These are phyloP conservation scores for Vaccinium macrocarpon DNA, from an alignment of 148 eudicot species.

Conservation along the genomic window DNA sequence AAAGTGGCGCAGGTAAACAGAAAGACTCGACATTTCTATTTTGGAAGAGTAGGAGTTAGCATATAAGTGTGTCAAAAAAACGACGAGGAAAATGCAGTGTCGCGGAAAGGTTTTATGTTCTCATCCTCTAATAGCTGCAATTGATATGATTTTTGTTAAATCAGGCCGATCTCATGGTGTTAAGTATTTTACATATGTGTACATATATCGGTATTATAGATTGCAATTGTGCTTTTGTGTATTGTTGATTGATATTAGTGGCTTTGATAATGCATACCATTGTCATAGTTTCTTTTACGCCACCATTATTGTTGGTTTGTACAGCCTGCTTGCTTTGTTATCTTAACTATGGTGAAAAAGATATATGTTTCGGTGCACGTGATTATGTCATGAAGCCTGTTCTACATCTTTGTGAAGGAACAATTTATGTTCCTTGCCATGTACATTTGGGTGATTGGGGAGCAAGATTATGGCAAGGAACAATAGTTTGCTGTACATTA, in stretches of 20 bases:
- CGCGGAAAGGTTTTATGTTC: background rate
- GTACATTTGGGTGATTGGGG: background rate
- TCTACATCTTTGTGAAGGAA: background rate
- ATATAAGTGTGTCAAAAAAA: background rate
- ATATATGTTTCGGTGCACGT: background rate
- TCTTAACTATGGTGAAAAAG: background rate
- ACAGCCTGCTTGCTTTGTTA: background rate
- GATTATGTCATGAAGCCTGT: background rate
- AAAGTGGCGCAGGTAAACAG: constrained; percentile 91
- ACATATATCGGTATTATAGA: background rate
- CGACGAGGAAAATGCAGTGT: background rate
- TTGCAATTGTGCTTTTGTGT: background rate
- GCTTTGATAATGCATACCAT: background rate
- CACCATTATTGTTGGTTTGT: background rate
- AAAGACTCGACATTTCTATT: background rate
- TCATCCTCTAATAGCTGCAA: background rate
- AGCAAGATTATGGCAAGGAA: background rate
- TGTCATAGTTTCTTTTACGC: background rate
- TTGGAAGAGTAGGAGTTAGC: background rate
- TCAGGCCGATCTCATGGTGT: no score
- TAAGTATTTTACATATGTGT: no score
- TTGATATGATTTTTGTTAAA: no score
- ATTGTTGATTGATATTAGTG: background rate
- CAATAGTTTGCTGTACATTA: background rate
- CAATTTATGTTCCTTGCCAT: background rate